Conservation (phyloP, 106 monocot genomes). For the Triglochin maritima region DNA sequence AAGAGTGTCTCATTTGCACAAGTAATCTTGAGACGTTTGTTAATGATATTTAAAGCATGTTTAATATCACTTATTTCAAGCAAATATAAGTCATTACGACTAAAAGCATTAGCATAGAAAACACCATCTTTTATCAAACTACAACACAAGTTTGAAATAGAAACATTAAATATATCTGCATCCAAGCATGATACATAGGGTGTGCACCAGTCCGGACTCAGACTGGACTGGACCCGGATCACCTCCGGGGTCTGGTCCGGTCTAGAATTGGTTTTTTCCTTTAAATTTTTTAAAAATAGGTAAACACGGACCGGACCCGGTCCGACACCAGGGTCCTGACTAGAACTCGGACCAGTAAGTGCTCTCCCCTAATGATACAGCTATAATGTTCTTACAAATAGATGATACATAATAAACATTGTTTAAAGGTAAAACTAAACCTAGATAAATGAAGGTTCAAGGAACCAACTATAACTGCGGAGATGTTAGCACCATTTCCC, state of each 20-base stretch:
- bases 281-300: too few species aligned
- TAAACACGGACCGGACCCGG: too few species aligned
- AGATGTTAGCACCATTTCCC: not conserved
- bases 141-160: not conserved
- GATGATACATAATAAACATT: not conserved
- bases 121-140: not conserved
- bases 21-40: not conserved
- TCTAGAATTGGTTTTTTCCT: too few species aligned
- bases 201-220: too few species aligned
- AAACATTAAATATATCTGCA: not conserved
- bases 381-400: not conserved
- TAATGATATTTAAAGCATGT: not conserved
- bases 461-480: not conserved
- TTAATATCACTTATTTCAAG: not conserved
- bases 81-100: not conserved
- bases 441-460: not conserved
- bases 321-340: too few species aligned
- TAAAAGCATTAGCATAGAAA: slow-evolving; percentile 1
- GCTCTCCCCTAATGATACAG: too few species aligned
- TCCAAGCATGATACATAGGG: not conserved
- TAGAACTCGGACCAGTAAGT: too few species aligned
- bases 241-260: too few species aligned
- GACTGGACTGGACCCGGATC: too few species aligned
- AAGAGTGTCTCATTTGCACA: too few species aligned
- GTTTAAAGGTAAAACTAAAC: not conserved